Conservation (phyloP, 139 green algal species). For the Parachlorella kessleri region DNA sequence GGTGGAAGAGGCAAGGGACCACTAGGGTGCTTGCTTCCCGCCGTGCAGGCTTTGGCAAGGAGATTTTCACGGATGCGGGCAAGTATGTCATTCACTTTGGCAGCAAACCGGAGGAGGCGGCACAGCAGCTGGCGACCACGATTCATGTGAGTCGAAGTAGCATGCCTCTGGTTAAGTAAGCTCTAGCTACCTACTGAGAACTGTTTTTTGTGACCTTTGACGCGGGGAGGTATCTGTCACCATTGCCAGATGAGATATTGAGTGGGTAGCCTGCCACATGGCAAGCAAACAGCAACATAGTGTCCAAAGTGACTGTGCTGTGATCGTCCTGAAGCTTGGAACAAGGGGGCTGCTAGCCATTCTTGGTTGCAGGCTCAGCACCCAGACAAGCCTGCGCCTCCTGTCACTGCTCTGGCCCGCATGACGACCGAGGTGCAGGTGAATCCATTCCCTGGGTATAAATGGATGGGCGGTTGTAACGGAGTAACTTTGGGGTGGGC, state of each 20-base stretch:
- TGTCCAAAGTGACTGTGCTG: neutral
- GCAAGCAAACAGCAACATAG: no score
- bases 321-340: neutral
- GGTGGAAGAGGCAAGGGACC: no score
- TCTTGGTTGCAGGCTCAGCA: conserved; percentile 35
- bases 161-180: no score
- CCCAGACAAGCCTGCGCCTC: conserved; percentile 35
- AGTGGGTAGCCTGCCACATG: no score
- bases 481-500: no score
- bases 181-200: no score
- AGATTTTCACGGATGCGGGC: conserved; percentile 69
- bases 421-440: conserved; percentile 33
- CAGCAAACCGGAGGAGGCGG: conserved; percentile 42
- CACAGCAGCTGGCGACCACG: conserved; percentile 31
- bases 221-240: no score
- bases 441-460: no score
- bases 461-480: no score
- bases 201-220: no score
- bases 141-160: conserved; percentile 10
- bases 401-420: conserved; percentile 53
- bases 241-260: no score
- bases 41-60: conserved; percentile 49
- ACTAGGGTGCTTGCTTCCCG: no score
- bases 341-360: neutral
- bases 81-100: conserved; percentile 93